Conservation (phyloP, 208 protist genomes). For the Acanthamoeba royreba region DNA sequence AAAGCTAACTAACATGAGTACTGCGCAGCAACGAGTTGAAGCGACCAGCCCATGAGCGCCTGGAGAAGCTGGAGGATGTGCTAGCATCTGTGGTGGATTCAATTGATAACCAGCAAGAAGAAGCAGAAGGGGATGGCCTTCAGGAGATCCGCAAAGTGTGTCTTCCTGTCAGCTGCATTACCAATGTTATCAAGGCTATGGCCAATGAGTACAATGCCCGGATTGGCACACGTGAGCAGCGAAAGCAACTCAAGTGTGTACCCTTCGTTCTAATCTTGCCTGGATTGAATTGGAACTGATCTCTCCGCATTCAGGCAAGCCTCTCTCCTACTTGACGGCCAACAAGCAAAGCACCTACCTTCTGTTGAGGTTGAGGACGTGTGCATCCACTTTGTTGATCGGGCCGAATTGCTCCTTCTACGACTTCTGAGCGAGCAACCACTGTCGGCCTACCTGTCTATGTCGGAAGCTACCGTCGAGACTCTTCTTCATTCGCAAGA, state of each 20-base stretch:
- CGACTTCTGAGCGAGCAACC: neutral
- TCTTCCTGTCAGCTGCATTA: neutral
- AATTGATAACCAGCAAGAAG: neutral
- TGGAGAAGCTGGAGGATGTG: neutral
- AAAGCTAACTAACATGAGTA: neutral
- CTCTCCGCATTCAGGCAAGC: neutral
- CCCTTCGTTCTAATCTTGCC: neutral
- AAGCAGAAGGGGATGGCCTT: neutral
- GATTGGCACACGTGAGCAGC: neutral
- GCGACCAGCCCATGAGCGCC: neutral
- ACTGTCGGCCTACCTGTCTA: neutral
- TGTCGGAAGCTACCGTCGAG: neutral
- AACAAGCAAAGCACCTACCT: neutral
- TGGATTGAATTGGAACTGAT: too few species aligned
- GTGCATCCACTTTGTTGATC: constrained; percentile 14
- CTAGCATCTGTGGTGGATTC: neutral
- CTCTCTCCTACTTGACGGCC: neutral
- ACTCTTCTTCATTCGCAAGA: neutral
- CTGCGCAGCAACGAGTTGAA: neutral
- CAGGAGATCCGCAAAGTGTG: neutral
- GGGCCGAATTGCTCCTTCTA: neutral
- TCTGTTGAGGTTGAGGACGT: neutral
- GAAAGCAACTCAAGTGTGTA: neutral
- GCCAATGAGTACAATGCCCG: neutral
- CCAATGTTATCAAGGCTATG: neutral